Evolutionary conservation across 768 basidiomycete genomes (phyloP).

Genomic region (Pulveroboletus sp.): DNA sequence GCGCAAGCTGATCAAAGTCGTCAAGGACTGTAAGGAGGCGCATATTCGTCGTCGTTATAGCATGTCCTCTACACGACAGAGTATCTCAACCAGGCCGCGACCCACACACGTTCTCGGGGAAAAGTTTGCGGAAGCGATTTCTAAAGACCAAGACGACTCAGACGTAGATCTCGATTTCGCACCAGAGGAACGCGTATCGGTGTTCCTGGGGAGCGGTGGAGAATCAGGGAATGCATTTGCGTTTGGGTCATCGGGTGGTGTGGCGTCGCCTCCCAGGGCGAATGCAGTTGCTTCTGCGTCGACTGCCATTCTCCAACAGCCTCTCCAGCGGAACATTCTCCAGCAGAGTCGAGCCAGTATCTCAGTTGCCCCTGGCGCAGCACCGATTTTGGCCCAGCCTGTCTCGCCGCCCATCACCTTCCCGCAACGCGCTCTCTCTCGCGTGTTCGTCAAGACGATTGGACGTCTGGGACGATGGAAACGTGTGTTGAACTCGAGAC

Average conservation of each 20-base stretch:
- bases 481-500: slow-evolving; percentile 59
- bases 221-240: slow-evolving; percentile 46
- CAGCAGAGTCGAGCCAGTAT: slow-evolving; percentile 39
- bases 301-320: slow-evolving; percentile 60
- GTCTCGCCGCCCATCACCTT: slow-evolving; percentile 36
- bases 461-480: slow-evolving; percentile 80
- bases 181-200: slow-evolving; percentile 42
- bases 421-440: slow-evolving; percentile 62
- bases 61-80: slow-evolving; percentile 29
- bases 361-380: slow-evolving; percentile 21
- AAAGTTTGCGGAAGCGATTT: slow-evolving; percentile 57
- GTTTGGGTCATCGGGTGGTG: slow-evolving; percentile 23
- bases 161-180: slow-evolving; percentile 79
- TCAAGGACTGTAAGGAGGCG: slow-evolving; percentile 72
- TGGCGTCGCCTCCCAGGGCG: slow-evolving; percentile 36
- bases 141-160: slow-evolving; percentile 50
- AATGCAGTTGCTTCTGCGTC: slow-evolving; percentile 51
- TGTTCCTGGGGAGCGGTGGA: slow-evolving; percentile 30
- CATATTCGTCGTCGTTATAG: slow-evolving; percentile 43
- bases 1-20: slow-evolving; percentile 75
- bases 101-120: slow-evolving; percentile 52
- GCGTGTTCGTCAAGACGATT: slow-evolving; percentile 76
- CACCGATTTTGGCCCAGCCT: slow-evolving; percentile 26
- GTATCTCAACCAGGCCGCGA: slow-evolving; percentile 29
- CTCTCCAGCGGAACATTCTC: slow-evolving; percentile 47